A percentile compares a stretch with the other conserved stretches of the same genome.
phyloP scores from a whole-genome alignment of 164 flowering plant species.

The Nymphaea thermarum region DNA sequence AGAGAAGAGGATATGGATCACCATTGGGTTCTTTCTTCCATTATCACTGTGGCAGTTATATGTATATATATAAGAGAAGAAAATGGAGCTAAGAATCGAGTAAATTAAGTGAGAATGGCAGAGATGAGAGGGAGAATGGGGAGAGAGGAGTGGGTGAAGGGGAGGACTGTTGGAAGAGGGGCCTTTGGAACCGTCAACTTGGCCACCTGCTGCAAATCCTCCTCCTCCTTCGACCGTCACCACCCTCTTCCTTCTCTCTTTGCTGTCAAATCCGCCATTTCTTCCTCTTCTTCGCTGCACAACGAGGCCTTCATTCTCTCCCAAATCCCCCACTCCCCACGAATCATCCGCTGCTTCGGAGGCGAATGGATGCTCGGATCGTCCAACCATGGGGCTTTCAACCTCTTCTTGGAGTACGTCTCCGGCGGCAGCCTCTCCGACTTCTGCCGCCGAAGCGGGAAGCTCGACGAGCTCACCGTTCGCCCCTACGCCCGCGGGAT shows the following conservation, averaged over 20 bases:
- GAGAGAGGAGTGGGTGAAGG: constrained; percentile 40
- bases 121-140: background rate
- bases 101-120: no score
- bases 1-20: no score
- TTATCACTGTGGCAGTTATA: no score
- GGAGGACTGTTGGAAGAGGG: constrained; percentile 40
- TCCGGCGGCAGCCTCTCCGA: constrained; percentile 38
- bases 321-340: constrained; percentile 18
- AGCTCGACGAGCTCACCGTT: constrained; percentile 31
- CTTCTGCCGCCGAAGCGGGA: constrained; percentile 17
- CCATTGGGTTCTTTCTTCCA: no score
- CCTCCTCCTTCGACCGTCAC: constrained; percentile 2
- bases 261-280: constrained; percentile 45
- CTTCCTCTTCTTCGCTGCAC: constrained; percentile 18
- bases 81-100: no score
- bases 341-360: constrained; percentile 37
- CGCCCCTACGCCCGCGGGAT: constrained; percentile 27
- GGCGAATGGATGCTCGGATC: constrained; percentile 19
- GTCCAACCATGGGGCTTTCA: constrained; percentile 26
- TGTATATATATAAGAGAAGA: no score
- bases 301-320: constrained; percentile 31
- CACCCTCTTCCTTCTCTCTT: constrained; percentile 12
- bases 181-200: constrained; percentile 38
- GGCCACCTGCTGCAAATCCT: constrained; percentile 8
- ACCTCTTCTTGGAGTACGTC: constrained; percentile 54